Evolutionary conservation across 1,139 yeast species (phyloP).

Genomic region (Debaryomyces subglobosus): DNA sequence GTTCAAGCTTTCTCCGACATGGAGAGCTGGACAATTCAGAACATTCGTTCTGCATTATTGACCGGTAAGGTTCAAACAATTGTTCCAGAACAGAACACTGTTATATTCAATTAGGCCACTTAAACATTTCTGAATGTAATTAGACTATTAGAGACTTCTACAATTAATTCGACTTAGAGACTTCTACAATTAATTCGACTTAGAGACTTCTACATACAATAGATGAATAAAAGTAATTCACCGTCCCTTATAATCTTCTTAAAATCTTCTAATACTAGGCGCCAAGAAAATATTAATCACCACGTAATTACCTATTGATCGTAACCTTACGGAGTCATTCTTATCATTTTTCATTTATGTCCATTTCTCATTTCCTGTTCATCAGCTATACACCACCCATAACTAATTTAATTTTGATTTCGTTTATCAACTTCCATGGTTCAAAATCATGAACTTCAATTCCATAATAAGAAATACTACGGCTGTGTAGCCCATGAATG

Average conservation of each 20-base stretch:
- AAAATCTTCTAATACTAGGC: too few species aligned
- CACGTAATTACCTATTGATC: neutral
- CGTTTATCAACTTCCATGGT: neutral
- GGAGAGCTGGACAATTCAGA: neutral
- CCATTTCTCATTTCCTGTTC: neutral
- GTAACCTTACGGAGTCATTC: neutral
- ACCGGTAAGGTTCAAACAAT: neutral
- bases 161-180: neutral
- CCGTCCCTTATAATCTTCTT: too few species aligned
- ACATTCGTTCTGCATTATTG: neutral
- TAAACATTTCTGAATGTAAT: too few species aligned
- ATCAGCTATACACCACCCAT: neutral
- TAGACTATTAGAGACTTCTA: neutral
- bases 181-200: neutral
- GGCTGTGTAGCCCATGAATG: neutral
- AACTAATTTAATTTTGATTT: too few species aligned
- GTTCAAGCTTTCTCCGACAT: neutral
- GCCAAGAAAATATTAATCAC: too few species aligned
- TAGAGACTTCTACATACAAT: neutral
- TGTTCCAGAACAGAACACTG: neutral
- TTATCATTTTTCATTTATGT: neutral
- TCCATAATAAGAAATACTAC: neutral
- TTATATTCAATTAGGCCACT: neutral
- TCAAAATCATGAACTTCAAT: neutral
- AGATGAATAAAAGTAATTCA: too few species aligned